phyloP scores from a whole-genome alignment of 1,284 basidiomycete genomes.

The Athelia sp. region DNA sequence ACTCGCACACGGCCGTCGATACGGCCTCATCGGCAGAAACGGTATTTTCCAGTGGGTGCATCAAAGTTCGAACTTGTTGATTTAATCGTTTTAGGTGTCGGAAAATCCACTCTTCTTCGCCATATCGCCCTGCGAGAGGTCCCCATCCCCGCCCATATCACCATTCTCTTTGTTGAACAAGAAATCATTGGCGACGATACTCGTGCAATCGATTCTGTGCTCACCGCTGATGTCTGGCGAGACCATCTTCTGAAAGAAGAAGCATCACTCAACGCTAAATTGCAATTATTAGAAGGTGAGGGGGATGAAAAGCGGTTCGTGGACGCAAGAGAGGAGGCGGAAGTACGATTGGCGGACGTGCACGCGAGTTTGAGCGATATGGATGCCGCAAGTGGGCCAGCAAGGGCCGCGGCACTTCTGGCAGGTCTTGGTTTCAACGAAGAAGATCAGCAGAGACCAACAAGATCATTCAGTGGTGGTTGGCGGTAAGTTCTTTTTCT shows the following conservation, averaged over 20 bases:
- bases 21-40: slow-evolving; percentile 83
- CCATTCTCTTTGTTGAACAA: slow-evolving; percentile 97
- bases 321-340: slow-evolving; percentile 83
- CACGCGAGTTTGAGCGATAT: slow-evolving; percentile 92
- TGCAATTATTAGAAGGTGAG: slow-evolving; percentile 69
- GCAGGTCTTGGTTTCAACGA: slow-evolving; percentile 91
- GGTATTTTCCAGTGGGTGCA: slow-evolving; percentile 29
- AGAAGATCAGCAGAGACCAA: slow-evolving; percentile 78
- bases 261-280: slow-evolving; percentile 62
- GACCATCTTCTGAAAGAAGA: slow-evolving; percentile 88
- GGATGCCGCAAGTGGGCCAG: slow-evolving; percentile 96
- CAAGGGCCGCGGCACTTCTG: slow-evolving; percentile 85
- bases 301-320: slow-evolving; percentile 74
- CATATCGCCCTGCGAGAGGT: slow-evolving; percentile 96
- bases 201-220: slow-evolving; percentile 85
- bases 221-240: slow-evolving; percentile 96
- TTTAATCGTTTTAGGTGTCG: slow-evolving; percentile 59
- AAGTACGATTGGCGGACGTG: slow-evolving; percentile 84
- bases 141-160: slow-evolving; percentile 90
- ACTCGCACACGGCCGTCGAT: slow-evolving; percentile 84
- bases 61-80: slow-evolving; percentile 2
- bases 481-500: slow-evolving; percentile 60
- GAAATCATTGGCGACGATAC: slow-evolving; percentile 97
- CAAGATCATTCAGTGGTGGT: slow-evolving; percentile 93
- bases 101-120: slow-evolving; percentile 96